Evolutionary conservation across 2,329 filamentous ascomycete genomes (phyloP), one percentile per base, ranked within the genome.

Genomic region (Ophiocordyceps robertsii): DNA sequence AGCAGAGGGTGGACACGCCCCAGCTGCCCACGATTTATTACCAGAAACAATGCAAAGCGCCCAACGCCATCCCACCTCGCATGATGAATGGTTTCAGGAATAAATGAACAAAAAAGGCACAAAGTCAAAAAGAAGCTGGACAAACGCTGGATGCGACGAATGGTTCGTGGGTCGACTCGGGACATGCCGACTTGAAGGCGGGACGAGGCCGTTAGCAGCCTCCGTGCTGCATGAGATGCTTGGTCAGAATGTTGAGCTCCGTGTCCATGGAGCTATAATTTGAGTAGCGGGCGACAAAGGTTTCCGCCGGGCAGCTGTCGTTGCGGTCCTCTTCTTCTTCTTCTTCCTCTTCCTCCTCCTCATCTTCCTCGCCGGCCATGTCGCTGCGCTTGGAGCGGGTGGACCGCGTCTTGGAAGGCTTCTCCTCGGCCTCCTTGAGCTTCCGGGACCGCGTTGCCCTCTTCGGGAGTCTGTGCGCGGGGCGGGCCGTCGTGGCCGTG

Each of bases 231-330:
- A 41, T 42, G 29, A 47, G 36, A 17, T 45, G 43, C 30, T 41
- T 30, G 16, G 31, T 37, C 19, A 47, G 37, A 11, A 47, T 46
- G 21, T 19, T 38, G 17, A 47, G 43, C 35, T 47, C 46, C n/a
- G 44, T 30, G 27, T 47, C 46, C 32, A 45, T 42, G 16, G 43
- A 43, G 37, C 29, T 43, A 37, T 47, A 47, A 31, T 43, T 45
- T 11, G 39, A 21, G 33, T 44, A 45, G 29, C 43, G 41, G 6
- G 41, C 31, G 37, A 43, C 37, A 32, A 43, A 47, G 36, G 27
- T 42, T 8, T 40, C 41, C 4, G 39, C 38, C 12, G 17, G 9
- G 13, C 29, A 33, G 12, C 11, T 30, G 29, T 13, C 21, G 12
- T 41, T 16, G 9, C 14, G 12, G 19, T 27, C n/a, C 5, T 17